These are phyloP conservation scores for Trapa incisa DNA, from an alignment of 345 rosid genomes.

Conservation along the genomic window DNA sequence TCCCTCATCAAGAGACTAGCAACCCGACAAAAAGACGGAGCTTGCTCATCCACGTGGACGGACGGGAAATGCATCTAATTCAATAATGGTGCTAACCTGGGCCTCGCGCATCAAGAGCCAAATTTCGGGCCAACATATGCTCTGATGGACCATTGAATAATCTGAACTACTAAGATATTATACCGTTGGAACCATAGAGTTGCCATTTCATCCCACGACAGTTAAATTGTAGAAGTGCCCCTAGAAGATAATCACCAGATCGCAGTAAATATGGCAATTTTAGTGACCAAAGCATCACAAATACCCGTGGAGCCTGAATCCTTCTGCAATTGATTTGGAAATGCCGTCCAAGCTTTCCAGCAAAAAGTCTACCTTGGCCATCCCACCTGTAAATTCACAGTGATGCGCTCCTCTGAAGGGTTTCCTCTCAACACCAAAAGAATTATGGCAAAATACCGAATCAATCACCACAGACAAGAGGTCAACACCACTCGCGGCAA, in stretches of 20 bases:
- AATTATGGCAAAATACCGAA: not conserved
- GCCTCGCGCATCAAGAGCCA: not conserved
- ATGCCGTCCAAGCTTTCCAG: not conserved
- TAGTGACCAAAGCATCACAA: not conserved
- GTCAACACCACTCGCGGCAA: conserved; percentile 67
- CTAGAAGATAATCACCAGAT: not conserved
- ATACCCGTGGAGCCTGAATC: not conserved
- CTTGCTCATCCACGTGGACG: not conserved
- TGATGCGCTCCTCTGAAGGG: not conserved
- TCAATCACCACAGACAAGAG: not conserved
- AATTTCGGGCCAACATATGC: not conserved
- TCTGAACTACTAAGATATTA: not conserved
- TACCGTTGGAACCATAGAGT: too few relatives aligned
- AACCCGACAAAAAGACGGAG: not conserved
- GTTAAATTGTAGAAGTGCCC: not conserved
- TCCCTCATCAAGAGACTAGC: not conserved
- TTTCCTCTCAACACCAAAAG: not conserved
- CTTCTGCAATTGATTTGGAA: not conserved
- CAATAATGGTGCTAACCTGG: not conserved
- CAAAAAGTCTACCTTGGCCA: not conserved
- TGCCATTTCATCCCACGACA: not conserved
- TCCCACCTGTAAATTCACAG: not conserved
- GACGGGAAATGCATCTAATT: not conserved
- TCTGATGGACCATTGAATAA: not conserved
- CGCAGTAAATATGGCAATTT: not conserved